A percentile compares a stretch with the other conserved stretches of the same genome.
Evolutionary conservation across 75 land plant genomes (phyloP).

Genomic region (Pinus taeda): DNA sequence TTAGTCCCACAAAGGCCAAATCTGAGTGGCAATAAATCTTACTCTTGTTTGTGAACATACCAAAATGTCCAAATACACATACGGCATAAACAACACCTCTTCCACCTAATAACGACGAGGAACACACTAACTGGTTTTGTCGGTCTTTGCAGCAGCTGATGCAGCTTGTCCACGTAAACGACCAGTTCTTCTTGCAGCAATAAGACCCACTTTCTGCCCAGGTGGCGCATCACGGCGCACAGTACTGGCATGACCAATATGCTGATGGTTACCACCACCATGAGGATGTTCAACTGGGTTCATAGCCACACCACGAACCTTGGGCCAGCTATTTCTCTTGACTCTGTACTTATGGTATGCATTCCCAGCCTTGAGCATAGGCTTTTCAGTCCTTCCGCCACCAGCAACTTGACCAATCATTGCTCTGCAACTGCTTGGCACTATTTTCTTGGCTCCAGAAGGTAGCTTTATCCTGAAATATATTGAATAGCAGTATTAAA

Average conservation of each 20-base stretch:
- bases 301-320: slow-evolving; percentile 56
- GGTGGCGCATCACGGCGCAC: slow-evolving; percentile 55
- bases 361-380: slow-evolving; percentile 47
- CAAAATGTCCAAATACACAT: too few species aligned
- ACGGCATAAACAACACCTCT: too few species aligned
- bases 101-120: too few species aligned
- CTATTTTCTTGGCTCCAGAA: slow-evolving; percentile 42
- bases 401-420: slow-evolving; percentile 56
- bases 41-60: too few species aligned
- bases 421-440: slow-evolving; percentile 47
- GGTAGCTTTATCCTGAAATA: slow-evolving; percentile 34
- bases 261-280: slow-evolving; percentile 56
- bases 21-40: too few species aligned
- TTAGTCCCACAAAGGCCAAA: too few species aligned
- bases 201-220: slow-evolving; percentile 72
- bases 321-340: slow-evolving; percentile 52
- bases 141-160: slow-evolving; percentile 53
- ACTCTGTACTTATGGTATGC: slow-evolving; percentile 51
- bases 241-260: slow-evolving; percentile 57
- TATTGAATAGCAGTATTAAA: background rate
- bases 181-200: slow-evolving; percentile 69
- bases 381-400: slow-evolving; percentile 54
- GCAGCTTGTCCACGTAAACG: slow-evolving; percentile 68
- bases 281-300: slow-evolving; percentile 50
- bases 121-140: slow-evolving; percentile 8